Conservation (phyloP, 176 grass and related monocot species). For the Poa pratensis region DNA sequence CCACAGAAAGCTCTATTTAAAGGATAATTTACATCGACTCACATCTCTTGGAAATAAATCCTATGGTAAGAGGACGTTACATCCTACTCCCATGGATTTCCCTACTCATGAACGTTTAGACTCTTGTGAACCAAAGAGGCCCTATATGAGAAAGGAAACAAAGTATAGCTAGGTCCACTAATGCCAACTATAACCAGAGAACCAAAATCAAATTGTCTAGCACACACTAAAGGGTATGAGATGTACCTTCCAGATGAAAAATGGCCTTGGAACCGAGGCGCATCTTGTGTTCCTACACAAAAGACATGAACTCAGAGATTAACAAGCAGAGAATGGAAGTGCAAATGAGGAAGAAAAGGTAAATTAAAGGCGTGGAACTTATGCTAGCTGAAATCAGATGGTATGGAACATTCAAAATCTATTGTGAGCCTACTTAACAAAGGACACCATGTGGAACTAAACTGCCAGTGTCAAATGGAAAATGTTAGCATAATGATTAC, state of each 20-base stretch:
- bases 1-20: not conserved
- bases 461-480: not conserved
- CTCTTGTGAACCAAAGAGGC: not conserved
- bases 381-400: not conserved
- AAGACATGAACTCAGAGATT: not conserved
- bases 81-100: not conserved
- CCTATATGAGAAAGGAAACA: not conserved
- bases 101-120: not conserved
- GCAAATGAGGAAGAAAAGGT: not conserved
- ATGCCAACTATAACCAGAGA: not conserved
- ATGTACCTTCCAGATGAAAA: slow-evolving; percentile 94
- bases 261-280: slow-evolving; percentile 89
- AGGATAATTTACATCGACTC: not conserved
- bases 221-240: not conserved
- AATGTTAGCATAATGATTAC: slow-evolving; percentile 36
- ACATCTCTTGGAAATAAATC: not conserved
- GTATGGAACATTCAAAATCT: not conserved
- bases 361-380: not conserved
- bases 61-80: not conserved
- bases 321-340: not conserved
- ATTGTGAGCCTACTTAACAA: slow-evolving; percentile 4
- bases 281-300: slow-evolving; percentile 94
- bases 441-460: not conserved
- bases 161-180: not conserved
- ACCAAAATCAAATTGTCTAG: slow-evolving; percentile 14